Evolutionary conservation across 164 flowering plant genomes (phyloP).

Genomic region (Tinospora cordifolia): DNA sequence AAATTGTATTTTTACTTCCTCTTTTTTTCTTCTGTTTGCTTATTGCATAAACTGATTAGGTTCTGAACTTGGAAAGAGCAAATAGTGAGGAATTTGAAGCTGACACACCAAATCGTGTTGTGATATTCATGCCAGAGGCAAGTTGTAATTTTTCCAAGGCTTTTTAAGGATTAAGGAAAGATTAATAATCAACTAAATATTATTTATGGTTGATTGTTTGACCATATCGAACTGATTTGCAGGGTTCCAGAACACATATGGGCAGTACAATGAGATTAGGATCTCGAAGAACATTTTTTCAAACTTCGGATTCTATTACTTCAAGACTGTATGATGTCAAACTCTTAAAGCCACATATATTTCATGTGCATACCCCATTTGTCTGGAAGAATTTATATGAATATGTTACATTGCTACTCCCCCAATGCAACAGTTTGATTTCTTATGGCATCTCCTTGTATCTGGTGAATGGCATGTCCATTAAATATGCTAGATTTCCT

Average conservation of each 20-base stretch:
- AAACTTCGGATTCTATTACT: conserved; percentile 58
- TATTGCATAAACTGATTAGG: conserved; percentile 29
- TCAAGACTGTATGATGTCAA: conserved; percentile 62
- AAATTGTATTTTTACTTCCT: not conserved
- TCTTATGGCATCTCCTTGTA: not conserved
- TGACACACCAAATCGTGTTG: conserved; percentile 62
- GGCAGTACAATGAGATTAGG: conserved; percentile 98
- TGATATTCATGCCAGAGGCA: conserved; percentile 98
- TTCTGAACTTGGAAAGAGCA: conserved; percentile 65
- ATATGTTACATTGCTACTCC: not conserved
- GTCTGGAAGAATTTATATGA: not conserved
- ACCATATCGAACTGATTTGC: conserved; percentile 12
- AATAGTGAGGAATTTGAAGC: conserved; percentile 78
- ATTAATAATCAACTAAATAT: not conserved
- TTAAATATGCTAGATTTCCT: not conserved
- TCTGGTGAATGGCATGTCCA: not conserved
- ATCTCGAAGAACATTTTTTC: conserved; percentile 74
- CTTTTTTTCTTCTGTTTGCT: not conserved
- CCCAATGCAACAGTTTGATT: not conserved
- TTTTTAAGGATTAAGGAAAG: not conserved
- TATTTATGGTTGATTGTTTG: not conserved
- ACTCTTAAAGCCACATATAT: not conserved
- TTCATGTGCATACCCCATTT: not conserved
- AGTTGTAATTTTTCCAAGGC: not conserved
- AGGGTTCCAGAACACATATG: conserved; percentile 96